Percentiles rank a stretch among this genome's conserved stretches.
Evolutionary conservation across 768 basidiomycete genomes (phyloP).

Genomic region (Artomyces pyxidatus): DNA sequence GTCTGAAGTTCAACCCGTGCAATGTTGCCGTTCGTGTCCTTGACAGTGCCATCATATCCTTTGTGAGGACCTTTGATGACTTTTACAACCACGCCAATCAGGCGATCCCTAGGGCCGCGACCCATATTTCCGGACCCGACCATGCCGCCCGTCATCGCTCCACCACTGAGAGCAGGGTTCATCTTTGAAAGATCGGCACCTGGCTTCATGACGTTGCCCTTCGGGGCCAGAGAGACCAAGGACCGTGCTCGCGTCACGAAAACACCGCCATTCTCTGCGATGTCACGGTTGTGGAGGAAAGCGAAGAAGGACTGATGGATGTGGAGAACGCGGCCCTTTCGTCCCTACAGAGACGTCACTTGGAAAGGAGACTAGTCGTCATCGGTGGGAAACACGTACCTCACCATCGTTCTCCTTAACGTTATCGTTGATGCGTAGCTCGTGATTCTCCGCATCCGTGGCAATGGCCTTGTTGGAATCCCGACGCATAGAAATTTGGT

Average conservation of each 20-base stretch:
- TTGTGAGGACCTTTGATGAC: conserved; percentile 87
- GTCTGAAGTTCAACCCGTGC: conserved; percentile 88
- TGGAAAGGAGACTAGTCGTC: neutral
- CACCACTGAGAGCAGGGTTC: conserved; percentile 69
- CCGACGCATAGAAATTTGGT: conserved; percentile 88
- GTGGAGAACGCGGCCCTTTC: conserved; percentile 87
- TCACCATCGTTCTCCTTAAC: conserved; percentile 90
- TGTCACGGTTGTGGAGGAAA: conserved; percentile 90
- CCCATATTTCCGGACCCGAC: conserved; percentile 72
- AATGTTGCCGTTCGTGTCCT: conserved; percentile 83
- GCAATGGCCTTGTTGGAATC: conserved; percentile 80
- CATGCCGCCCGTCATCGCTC: conserved; percentile 61
- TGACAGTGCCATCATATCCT: conserved; percentile 86
- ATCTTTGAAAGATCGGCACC: conserved; percentile 81
- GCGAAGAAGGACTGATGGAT: conserved; percentile 92
- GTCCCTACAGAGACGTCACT: conserved; percentile 39
- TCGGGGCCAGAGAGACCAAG: conserved; percentile 79
- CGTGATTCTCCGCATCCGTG: conserved; percentile 81
- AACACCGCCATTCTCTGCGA: conserved; percentile 85
- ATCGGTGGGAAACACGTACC: conserved; percentile 43
- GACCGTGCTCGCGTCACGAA: conserved; percentile 87
- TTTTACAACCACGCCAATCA: conserved; percentile 71
- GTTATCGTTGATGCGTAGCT: conserved; percentile 80
- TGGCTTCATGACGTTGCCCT: conserved; percentile 61
- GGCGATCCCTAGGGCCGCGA: conserved; percentile 73